Evolutionary conservation across 768 basidiomycete species (phyloP), one percentile per base, ranked within the genome.

Genomic region (Agrocybe pediades): DNA sequence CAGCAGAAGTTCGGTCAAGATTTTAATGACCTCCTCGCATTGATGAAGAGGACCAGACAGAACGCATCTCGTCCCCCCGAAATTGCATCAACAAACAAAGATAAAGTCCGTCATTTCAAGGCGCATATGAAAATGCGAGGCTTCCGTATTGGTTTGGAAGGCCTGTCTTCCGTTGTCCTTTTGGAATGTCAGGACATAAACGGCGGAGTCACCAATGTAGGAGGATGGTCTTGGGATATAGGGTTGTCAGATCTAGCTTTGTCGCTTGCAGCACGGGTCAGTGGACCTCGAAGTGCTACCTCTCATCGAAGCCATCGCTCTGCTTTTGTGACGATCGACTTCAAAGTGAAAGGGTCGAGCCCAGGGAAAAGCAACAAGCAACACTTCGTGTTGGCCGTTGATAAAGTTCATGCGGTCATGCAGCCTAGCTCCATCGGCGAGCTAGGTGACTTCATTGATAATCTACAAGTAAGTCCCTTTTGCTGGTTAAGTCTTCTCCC

Each of bases 391-490:
- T 55, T 94, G 25, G 68, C 74, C 1, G 70, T 95, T 20, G 83
- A 81, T 7, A 91, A 88, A 68, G 84, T 93, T 2, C 92, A 98
- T 63, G 94, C 95, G 1, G 90, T 96, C 27, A 87, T 97, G 88
- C 94, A 95, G 67, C 88, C 95, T 9, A 92, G 91, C 58, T 95
- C 96, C 0, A 87, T 98, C 46, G 88, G 88, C 19, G 91, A 96
- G 65, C 74, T 98, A 7, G 91, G 88, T 15, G 95, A 98, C 65
- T 92, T 94, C 57, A 69, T 93, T 36, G 93, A 96, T 64, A 80
- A 92, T 60, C 74, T 92, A 39, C 92, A 91, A 79, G 92, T 88
- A 72, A 52, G 44, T 26, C 17, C 42, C 41, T 43, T 55, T 26
- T 42, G n/a, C 26, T 50, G 26, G 21, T 16, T 19, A 13, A 19